These are phyloP conservation scores for Rhodotorula taiwanensis DNA, from an alignment of 768 basidiomycete genomes.

Conservation along the genomic window DNA sequence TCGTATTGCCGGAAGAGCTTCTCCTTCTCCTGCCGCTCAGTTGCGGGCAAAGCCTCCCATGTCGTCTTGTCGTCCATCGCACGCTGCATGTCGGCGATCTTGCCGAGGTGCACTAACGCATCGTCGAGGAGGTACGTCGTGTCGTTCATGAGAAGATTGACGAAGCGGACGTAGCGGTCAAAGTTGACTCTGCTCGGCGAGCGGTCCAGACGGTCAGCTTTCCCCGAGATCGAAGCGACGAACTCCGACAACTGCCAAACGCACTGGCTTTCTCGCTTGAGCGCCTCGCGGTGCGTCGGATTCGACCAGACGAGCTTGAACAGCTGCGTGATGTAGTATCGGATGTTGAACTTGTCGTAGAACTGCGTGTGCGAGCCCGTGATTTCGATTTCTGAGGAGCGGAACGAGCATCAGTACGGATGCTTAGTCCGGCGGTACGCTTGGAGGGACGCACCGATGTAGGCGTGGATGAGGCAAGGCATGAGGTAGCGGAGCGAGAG, in stretches of 20 bases:
- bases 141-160: slow-evolving; percentile 98
- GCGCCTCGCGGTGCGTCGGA: slow-evolving; percentile 74
- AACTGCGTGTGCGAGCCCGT: slow-evolving; percentile 98
- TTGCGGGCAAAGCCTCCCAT: slow-evolving; percentile 61
- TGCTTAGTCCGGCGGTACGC: neutral
- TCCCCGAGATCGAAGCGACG: neutral
- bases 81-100: slow-evolving; percentile 76
- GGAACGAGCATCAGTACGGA: neutral
- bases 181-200: slow-evolving; percentile 58
- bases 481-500: slow-evolving; percentile 82
- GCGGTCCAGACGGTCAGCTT: too few relatives aligned
- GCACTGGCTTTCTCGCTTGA: slow-evolving; percentile 70
- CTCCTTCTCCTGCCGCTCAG: slow-evolving; percentile 79
- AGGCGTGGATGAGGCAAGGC: slow-evolving; percentile 85
- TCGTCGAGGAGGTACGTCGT: slow-evolving; percentile 98
- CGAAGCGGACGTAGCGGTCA: slow-evolving; percentile 88
- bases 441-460: slow-evolving; percentile 62
- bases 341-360: slow-evolving; percentile 76
- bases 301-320: slow-evolving; percentile 89
- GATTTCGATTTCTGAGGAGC: slow-evolving; percentile 75
- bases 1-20: slow-evolving; percentile 70
- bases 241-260: slow-evolving; percentile 37
- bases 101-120: slow-evolving; percentile 75
- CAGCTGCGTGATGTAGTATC: slow-evolving; percentile 61
- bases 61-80: slow-evolving; percentile 70